Percentiles rank a stretch among this genome's conserved stretches.
Evolutionary conservation across 2,329 filamentous ascomycete species (phyloP).

Genomic region (Sporothrix brunneoviolacea): DNA sequence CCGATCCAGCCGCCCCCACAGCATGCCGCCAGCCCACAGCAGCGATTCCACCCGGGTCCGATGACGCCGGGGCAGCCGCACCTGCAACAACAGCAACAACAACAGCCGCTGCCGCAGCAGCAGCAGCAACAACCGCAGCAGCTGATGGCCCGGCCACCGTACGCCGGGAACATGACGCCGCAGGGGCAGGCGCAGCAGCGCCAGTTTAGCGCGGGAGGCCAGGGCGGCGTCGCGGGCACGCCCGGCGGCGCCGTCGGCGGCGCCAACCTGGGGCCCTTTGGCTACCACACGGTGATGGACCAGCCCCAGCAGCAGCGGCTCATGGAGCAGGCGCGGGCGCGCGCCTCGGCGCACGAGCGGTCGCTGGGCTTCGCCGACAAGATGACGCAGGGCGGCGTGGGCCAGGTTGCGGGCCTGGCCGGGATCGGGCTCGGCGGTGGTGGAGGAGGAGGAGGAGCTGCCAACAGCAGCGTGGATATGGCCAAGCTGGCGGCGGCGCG

Average conservation of each 20-base stretch:
- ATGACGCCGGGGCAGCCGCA: slow-evolving; percentile 9
- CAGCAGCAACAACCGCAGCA: slow-evolving; percentile 26
- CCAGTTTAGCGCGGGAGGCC: slow-evolving; percentile 19
- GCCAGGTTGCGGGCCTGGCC: slow-evolving; percentile 30
- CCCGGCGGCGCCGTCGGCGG: slow-evolving; percentile 24
- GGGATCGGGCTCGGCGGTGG: slow-evolving; percentile 29
- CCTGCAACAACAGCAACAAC: slow-evolving; percentile 16
- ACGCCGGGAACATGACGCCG: slow-evolving; percentile 21
- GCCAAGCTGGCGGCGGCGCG: slow-evolving; percentile 30
- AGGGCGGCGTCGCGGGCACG: slow-evolving; percentile 20
- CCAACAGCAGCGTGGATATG: slow-evolving; percentile 25
- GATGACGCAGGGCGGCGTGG: slow-evolving; percentile 21
- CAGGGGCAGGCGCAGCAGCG: slow-evolving; percentile 8
- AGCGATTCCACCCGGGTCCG: slow-evolving; percentile 6
- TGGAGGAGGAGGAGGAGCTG: not conserved
- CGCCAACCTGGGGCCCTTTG: slow-evolving; percentile 30
- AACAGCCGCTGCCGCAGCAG: slow-evolving; percentile 23
- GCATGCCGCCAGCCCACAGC: slow-evolving; percentile 12
- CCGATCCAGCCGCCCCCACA: slow-evolving; percentile 37
- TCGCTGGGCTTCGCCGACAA: slow-evolving; percentile 34
- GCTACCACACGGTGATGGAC: slow-evolving; percentile 44
- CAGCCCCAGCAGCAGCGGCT: slow-evolving; percentile 45
- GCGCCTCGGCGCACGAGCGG: slow-evolving; percentile 37
- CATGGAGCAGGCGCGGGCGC: slow-evolving; percentile 44
- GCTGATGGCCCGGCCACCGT: slow-evolving; percentile 18